phyloP scores from a whole-genome alignment of 805 yeast species.

The Candida stauntonica region DNA sequence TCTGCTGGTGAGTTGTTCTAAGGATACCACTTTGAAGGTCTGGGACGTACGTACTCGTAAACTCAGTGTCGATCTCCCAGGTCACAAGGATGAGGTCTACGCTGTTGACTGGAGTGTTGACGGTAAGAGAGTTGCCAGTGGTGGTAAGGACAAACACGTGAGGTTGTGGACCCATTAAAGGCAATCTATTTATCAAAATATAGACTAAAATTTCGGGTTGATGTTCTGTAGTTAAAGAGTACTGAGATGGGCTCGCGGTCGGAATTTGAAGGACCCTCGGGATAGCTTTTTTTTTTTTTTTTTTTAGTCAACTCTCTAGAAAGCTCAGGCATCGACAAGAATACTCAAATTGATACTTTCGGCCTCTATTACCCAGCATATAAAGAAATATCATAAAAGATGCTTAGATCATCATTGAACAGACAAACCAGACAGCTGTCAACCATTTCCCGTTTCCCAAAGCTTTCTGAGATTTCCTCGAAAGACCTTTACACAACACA shows the following conservation, averaged over 20 bases:
- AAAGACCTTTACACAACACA: slow-evolving; percentile 24
- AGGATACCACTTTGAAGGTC: slow-evolving; percentile 92
- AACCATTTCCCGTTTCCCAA: slow-evolving; percentile 23
- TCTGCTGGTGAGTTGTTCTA: slow-evolving; percentile 85
- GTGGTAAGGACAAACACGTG: slow-evolving; percentile 94
- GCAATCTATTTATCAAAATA: too few species aligned
- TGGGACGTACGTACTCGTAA: slow-evolving; percentile 92
- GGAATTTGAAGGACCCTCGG: too few species aligned
- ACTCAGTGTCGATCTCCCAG: slow-evolving; percentile 85
- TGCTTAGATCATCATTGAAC: slow-evolving; percentile 7
- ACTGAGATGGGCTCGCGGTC: too few species aligned
- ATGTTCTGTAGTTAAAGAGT: too few species aligned
- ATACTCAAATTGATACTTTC: too few species aligned
- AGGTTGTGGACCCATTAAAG: slow-evolving; percentile 87
- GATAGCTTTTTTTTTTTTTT: neutral
- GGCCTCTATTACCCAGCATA: too few species aligned
- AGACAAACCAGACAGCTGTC: slow-evolving; percentile 15
- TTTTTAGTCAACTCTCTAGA: neutral
- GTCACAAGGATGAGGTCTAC: slow-evolving; percentile 92
- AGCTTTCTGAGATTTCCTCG: slow-evolving; percentile 27
- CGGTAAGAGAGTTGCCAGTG: slow-evolving; percentile 92
- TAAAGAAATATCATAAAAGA: neutral
- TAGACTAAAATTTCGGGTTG: too few species aligned
- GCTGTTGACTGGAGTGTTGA: slow-evolving; percentile 98
- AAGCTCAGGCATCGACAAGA: too few species aligned